These are phyloP conservation scores for Pulveroboletus sp. DNA, from an alignment of 768 basidiomycete species.

Conservation along the genomic window DNA sequence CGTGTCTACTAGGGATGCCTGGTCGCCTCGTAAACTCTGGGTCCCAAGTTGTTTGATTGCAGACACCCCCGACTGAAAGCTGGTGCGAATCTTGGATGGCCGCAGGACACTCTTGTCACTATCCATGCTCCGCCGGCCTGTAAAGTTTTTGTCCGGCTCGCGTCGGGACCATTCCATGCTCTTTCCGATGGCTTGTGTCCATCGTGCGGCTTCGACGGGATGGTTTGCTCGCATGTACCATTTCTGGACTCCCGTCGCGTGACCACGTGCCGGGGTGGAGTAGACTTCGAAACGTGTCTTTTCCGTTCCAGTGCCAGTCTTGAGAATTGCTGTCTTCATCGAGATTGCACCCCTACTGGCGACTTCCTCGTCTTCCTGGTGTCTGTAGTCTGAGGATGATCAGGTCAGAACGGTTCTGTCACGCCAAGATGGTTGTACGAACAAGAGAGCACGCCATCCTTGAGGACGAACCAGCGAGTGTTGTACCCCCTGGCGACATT, in stretches of 20 bases:
- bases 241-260: conserved; percentile 50
- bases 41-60: conserved; percentile 23
- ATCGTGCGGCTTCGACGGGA: conserved; percentile 83
- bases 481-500: conserved; percentile 90
- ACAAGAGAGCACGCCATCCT: conserved; percentile 84
- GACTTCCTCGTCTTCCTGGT: conserved; percentile 85
- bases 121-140: conserved; percentile 41
- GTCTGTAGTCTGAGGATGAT: conserved; percentile 58
- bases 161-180: conserved; percentile 69
- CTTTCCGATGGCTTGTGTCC: conserved; percentile 72
- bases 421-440: conserved; percentile 27
- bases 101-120: conserved; percentile 43
- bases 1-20: conserved; percentile 23
- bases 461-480: conserved; percentile 89
- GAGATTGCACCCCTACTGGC: conserved; percentile 85
- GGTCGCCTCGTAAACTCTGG: conserved; percentile 21
- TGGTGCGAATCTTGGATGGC: conserved; percentile 28
- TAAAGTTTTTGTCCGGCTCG: conserved; percentile 31
- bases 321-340: conserved; percentile 74
- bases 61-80: conserved; percentile 29
- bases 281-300: conserved; percentile 82
- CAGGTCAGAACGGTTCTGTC: neutral
- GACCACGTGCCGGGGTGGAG: conserved; percentile 48
- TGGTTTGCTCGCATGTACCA: conserved; percentile 87
- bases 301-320: conserved; percentile 46